Evolutionary conservation across 345 rosid species (phyloP).

Genomic region (Gossypium arboreum): DNA sequence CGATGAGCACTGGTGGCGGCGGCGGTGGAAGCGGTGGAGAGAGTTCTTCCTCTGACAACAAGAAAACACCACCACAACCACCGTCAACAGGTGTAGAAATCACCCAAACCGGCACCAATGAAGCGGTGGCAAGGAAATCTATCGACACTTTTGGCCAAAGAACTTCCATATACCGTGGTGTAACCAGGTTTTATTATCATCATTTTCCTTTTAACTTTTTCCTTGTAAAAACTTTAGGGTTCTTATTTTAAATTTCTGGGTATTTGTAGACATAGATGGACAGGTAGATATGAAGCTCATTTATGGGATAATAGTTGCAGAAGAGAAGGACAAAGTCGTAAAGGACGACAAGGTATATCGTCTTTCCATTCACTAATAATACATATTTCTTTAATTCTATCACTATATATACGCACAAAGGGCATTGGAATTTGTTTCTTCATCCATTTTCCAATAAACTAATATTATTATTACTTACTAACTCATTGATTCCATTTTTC

Average conservation of each 20-base stretch:
- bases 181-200: constrained; percentile 55
- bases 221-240: not conserved
- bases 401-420: no score
- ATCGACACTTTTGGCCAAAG: constrained; percentile 86
- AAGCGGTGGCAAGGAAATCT: constrained; percentile 55
- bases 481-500: constrained; percentile 12
- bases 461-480: constrained; percentile 7
- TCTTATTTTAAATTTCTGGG: not conserved
- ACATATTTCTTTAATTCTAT: not conserved
- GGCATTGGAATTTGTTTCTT: constrained; percentile 1
- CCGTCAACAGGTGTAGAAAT: constrained; percentile 11
- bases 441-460: not conserved
- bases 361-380: not conserved
- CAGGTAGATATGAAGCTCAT: constrained; percentile 39
- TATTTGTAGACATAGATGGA: constrained; percentile 29
- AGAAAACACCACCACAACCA: constrained; percentile 24
- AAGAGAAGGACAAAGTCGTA: constrained; percentile 50
- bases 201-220: not conserved
- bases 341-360: constrained; percentile 19
- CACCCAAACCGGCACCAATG: constrained; percentile 25
- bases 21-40: constrained; percentile 24
- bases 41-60: constrained; percentile 31
- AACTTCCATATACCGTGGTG: constrained; percentile 92
- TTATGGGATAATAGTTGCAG: constrained; percentile 31
- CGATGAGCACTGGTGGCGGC: constrained; percentile 31